A percentile compares a stretch with the other conserved stretches of the same genome.
Conservation (phyloP, 129 eudicot species). For the Escallonia rubra region DNA sequence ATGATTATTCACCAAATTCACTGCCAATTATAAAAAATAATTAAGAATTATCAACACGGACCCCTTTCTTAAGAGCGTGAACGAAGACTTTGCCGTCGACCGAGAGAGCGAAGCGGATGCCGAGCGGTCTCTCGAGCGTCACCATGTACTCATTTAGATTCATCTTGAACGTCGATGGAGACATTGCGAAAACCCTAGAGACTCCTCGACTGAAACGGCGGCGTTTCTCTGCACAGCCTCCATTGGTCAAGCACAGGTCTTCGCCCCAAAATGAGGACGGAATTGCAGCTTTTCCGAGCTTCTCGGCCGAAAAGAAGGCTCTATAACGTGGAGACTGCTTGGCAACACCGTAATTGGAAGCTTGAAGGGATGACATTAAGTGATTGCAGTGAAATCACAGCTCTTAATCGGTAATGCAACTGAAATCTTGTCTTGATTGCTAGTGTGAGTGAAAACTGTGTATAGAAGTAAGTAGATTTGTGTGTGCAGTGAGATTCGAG, state of each 20-base stretch:
- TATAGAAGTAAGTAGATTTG: not conserved
- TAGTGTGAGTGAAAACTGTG: not conserved
- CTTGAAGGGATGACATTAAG: constrained; percentile 32
- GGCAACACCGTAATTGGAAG: constrained; percentile 24
- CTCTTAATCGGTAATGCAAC: not conserved
- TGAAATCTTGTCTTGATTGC: not conserved
- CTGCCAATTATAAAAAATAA: not conserved
- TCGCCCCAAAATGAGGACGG: constrained; percentile 42
- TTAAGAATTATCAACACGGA: constrained; percentile 6
- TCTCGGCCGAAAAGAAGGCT: constrained; percentile 14
- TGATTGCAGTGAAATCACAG: not conserved
- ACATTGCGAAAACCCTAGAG: constrained; percentile 62
- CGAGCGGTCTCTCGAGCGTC: constrained; percentile 81
- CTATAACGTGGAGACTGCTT: constrained; percentile 18
- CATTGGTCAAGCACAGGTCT: constrained; percentile 32
- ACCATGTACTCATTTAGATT: constrained; percentile 96
- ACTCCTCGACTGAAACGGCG: constrained; percentile 10
- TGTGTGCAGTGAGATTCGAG: constrained; percentile 10
- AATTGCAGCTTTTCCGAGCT: constrained; percentile 1
- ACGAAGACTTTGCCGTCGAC: constrained; percentile 76
- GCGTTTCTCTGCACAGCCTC: constrained; percentile 8
- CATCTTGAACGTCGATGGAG: constrained; percentile 55
- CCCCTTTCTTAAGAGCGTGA: constrained; percentile 95
- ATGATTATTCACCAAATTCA: not conserved
- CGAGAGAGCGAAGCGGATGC: constrained; percentile 88